These are phyloP conservation scores for Myxozyma mucilagina DNA, from an alignment of 805 yeast species.

Conservation along the genomic window DNA sequence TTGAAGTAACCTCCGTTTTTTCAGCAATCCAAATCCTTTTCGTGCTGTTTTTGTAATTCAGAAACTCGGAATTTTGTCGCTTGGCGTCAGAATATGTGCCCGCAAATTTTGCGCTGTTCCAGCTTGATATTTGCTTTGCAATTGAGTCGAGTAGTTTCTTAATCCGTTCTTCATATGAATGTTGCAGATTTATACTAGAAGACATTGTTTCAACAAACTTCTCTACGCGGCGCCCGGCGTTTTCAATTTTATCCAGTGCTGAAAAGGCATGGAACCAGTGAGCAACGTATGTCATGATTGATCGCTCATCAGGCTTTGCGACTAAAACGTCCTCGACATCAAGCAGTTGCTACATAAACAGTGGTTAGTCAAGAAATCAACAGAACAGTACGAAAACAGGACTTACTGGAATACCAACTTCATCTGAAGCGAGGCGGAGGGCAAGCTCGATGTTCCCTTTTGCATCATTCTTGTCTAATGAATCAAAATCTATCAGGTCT, in stretches of 20 bases:
- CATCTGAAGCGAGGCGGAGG: constrained; percentile 47
- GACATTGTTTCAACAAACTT: constrained; percentile 42
- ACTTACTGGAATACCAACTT: constrained; percentile 49
- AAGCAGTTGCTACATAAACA: constrained; percentile 42
- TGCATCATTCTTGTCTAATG: constrained; percentile 37
- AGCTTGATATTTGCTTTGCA: constrained; percentile 29
- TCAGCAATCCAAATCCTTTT: constrained; percentile 45
- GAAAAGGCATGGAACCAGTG: constrained; percentile 57
- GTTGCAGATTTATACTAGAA: constrained; percentile 39
- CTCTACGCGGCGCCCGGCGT: constrained; percentile 44
- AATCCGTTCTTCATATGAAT: constrained; percentile 41
- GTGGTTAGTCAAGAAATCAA: not conserved
- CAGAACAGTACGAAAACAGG: not conserved
- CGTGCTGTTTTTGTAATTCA: constrained; percentile 36
- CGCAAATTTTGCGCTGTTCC: constrained; percentile 36
- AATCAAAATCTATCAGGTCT: constrained; percentile 43
- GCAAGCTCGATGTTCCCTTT: constrained; percentile 43
- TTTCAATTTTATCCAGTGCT: constrained; percentile 41
- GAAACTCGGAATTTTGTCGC: constrained; percentile 35
- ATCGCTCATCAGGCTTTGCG: constrained; percentile 58
- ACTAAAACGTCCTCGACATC: constrained; percentile 56
- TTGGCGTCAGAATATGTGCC: constrained; percentile 38
- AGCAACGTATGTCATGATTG: constrained; percentile 58
- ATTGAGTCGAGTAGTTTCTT: constrained; percentile 36
- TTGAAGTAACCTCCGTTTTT: constrained; percentile 41